phyloP scores from a whole-genome alignment of 768 basidiomycete genomes.

The Termitomyces sp. region DNA sequence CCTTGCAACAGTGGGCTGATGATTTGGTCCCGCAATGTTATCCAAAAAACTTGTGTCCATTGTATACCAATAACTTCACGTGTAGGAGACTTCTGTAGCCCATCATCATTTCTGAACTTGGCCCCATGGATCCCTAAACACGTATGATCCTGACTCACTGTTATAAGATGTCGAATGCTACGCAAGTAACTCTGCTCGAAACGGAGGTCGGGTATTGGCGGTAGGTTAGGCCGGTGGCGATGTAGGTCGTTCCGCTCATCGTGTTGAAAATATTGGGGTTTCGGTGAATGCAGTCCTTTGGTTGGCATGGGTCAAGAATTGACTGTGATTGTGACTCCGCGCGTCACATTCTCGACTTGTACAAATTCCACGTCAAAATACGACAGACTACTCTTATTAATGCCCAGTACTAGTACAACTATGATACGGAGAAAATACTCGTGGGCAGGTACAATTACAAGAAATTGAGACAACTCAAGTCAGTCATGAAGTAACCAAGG shows the following conservation, averaged over 20 bases:
- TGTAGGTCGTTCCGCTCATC: constrained; percentile 8
- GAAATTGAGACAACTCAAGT: background rate
- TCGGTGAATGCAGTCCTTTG: constrained; percentile 17
- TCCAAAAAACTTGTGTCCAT: constrained; percentile 56
- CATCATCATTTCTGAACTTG: background rate
- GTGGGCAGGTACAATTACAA: background rate
- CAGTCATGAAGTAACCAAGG: background rate
- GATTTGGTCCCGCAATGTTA: constrained; percentile 64
- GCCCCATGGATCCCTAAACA: constrained; percentile 11
- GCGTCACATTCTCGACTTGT: background rate
- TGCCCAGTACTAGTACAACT: background rate
- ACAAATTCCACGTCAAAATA: background rate
- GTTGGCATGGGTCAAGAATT: constrained; percentile 8
- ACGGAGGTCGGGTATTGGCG: constrained; percentile 65
- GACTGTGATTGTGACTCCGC: background rate
- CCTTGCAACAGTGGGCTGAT: constrained; percentile 65
- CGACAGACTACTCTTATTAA: background rate
- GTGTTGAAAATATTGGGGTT: constrained; percentile 13
- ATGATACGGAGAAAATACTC: background rate
- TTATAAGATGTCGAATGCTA: constrained; percentile 49
- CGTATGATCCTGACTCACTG: constrained; percentile 22
- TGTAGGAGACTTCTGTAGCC: constrained; percentile 6
- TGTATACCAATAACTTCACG: constrained; percentile 36
- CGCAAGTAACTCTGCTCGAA: constrained; percentile 69
- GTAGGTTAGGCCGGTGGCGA: constrained; percentile 32